Conservation (phyloP, 805 yeast genomes). For the Suhomyces faveliae region DNA sequence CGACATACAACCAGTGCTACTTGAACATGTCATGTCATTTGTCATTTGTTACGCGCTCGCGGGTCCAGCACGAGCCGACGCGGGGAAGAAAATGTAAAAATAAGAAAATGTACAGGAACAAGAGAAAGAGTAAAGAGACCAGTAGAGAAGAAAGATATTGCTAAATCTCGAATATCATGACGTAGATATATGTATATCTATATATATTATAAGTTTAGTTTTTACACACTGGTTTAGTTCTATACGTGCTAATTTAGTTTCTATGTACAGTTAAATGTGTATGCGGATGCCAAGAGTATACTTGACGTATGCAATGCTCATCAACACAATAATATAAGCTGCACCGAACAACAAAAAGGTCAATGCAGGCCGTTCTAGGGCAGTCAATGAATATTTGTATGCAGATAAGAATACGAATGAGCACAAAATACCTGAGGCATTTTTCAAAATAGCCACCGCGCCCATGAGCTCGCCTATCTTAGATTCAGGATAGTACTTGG, state of each 20-base stretch:
- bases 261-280: neutral
- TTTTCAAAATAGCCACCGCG: conserved; percentile 60
- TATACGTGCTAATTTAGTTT: too few species aligned
- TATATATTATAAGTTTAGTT: neutral
- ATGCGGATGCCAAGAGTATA: neutral
- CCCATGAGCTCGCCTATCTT: conserved; percentile 73
- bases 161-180: neutral
- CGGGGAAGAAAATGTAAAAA: too few species aligned
- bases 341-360: conserved; percentile 19
- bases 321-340: conserved; percentile 12
- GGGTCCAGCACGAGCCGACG: neutral
- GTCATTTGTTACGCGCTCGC: neutral
- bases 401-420: conserved; percentile 50
- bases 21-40: neutral
- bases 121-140: neutral
- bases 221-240: too few species aligned
- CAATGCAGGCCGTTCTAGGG: conserved; percentile 28
- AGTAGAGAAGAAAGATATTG: neutral
- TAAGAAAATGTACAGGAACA: neutral
- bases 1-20: conserved; percentile 1
- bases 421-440: conserved; percentile 43
- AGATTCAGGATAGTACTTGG: conserved; percentile 59
- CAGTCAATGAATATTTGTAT: conserved; percentile 37
- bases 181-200: neutral
- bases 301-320: conserved; percentile 12